These are phyloP conservation scores for Trichoderma orchidacearum DNA, from an alignment of 495 filamentous ascomycete genomes.

Conservation along the genomic window DNA sequence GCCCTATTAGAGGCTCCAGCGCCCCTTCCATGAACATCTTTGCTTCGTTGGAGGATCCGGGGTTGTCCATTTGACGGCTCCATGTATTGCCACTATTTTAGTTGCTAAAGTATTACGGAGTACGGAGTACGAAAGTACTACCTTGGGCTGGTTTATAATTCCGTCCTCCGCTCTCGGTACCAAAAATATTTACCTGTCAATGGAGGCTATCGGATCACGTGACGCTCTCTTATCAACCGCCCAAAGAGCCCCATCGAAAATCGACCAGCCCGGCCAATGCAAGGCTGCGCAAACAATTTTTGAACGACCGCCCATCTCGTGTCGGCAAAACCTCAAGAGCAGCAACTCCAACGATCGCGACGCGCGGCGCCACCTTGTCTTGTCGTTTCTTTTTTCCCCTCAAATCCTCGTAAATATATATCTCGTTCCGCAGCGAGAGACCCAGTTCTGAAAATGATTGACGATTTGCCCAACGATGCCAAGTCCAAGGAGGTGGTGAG, in stretches of 20 bases:
- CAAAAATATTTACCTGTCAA: too few species aligned
- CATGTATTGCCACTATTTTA: too few species aligned
- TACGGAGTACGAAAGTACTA: too few species aligned
- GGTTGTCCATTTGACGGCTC: too few species aligned
- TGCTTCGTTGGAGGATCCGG: too few species aligned
- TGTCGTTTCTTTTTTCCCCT: neutral
- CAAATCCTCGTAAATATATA: neutral
- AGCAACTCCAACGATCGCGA: neutral
- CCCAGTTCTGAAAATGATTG: too few species aligned
- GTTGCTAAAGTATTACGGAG: too few species aligned
- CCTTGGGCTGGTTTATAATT: too few species aligned
- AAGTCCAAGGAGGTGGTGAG: slow-evolving; percentile 55
- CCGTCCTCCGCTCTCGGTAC: too few species aligned
- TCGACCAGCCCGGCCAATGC: neutral
- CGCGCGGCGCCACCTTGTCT: neutral
- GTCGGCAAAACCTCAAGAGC: neutral
- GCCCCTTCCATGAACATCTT: too few species aligned
- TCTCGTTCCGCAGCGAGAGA: too few species aligned
- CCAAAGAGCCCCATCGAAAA: neutral
- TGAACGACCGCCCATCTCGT: neutral
- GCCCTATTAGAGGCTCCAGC: too few species aligned
- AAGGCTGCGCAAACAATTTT: slow-evolving; percentile 1
- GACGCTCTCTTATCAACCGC: neutral
- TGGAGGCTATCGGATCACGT: neutral
- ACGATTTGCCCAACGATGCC: slow-evolving; percentile 33